phyloP scores from a whole-genome alignment of 805 yeast genomes.

The Cyberlindnera maritima region DNA sequence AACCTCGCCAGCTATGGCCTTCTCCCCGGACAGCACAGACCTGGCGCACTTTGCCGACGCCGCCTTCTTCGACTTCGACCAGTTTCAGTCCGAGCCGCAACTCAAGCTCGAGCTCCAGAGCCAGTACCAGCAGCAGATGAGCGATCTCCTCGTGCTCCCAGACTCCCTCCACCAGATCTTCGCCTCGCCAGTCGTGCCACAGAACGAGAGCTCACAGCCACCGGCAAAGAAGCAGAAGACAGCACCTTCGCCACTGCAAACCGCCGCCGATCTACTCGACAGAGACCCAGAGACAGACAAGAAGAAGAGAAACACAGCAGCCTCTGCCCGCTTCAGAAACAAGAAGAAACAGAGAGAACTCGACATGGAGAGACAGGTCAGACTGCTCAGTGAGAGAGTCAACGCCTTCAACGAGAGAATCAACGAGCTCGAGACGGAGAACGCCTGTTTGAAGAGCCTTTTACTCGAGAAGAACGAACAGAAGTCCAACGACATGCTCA shows the following conservation, averaged over 20 bases:
- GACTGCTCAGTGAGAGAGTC: conserved; percentile 43
- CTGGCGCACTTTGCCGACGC: conserved; percentile 22
- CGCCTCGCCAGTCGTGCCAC: neutral
- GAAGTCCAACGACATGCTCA: conserved; percentile 37
- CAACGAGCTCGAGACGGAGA: conserved; percentile 59
- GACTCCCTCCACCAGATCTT: neutral
- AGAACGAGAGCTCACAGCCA: neutral
- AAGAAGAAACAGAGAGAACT: conserved; percentile 60
- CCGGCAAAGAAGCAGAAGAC: conserved; percentile 1
- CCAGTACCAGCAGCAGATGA: conserved; percentile 5
- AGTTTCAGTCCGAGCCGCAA: conserved; percentile 17
- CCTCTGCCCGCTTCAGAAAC: conserved; percentile 61
- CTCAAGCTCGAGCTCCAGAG: conserved; percentile 10
- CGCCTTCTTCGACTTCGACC: conserved; percentile 26
- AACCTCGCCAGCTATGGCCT: neutral
- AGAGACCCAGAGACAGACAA: conserved; percentile 36
- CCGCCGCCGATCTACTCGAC: neutral
- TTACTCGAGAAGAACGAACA: conserved; percentile 49
- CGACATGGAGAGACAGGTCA: conserved; percentile 51
- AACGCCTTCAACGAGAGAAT: conserved; percentile 43
- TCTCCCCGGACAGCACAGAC: conserved; percentile 6
- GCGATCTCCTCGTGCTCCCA: neutral
- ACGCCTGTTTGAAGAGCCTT: conserved; percentile 52
- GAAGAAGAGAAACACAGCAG: conserved; percentile 59
- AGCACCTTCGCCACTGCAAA: neutral